Base-by-base conservation (phyloP, 306 rosid genomes). In the Lagenaria siceraria region DNA sequence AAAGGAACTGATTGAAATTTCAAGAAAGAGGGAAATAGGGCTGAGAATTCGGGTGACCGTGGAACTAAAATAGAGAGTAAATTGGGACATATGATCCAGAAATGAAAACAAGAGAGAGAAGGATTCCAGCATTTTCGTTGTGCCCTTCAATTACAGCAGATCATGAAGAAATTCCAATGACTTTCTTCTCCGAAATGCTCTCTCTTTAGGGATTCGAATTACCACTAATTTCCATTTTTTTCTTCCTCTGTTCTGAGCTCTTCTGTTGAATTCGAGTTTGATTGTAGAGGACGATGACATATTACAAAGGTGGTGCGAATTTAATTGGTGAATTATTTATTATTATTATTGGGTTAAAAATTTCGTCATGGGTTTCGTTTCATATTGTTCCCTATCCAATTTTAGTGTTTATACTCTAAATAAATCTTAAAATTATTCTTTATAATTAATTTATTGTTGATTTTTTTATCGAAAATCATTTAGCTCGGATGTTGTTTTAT, bases 1-100 rank as follows among this genome's bases (percentile, higher is more conserved):
- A 73, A 73, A 15, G n/a, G 74, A 68, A 27, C 8, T 71, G 58
- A 3, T 3, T 10, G 75, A 8, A 55, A 25, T 14, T 21, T 40
- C 58, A 22, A 58, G 21, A 8, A 61, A 61, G 36, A 60, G 19
- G n/a, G 33, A 52, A 61, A 65, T 4, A 63, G 6, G 69, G 81
- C 96, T 75, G 61, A 80, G 77, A 84, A 82, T 56, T 80, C 88
- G 91, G 89, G 80, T 80, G 83, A 87, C 89, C 91, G 56, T 49
- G 80, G n/a, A 82, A 86, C 42, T 27, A 70, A 87, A 75, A 71
- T 79, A 80, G 79, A 56, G 29, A 33, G 40, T 18, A 21, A 52
- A 69, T 2, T 22, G 13, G 6, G 49, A 48, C 0, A 43, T 19
- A 46, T 38, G 92, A 80, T 76, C 81, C 72, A 54, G 74, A 66